Base-by-base conservation (phyloP, 441 rosid genomes). In the Populus hybrid region DNA sequence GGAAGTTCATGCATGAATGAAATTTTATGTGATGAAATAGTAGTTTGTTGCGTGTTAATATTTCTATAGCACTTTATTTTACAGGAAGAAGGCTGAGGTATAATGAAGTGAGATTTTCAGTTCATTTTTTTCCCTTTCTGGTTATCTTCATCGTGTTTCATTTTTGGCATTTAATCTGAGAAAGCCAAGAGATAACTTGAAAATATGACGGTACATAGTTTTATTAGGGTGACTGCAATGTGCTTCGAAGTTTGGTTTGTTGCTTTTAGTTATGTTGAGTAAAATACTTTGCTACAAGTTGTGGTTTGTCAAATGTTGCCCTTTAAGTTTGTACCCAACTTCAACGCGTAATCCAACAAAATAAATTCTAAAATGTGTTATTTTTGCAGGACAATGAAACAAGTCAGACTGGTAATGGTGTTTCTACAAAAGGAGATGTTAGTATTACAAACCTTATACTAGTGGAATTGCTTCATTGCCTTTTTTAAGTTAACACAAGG, bases 311-410 rank as follows among this genome's bases (percentile, higher is more conserved):
- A n/a, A 69, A 63, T 38, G 67, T 21, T 18, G 57, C 10, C 28
- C n/a, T 6, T 38, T 61, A 12, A 61, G 14, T 61, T 21, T 21
- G 26, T 10, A 21, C 12, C 24, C 26, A 61, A 10, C 66, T 21
- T 61, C 21, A 61, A 21, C 2, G 6, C 8, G 16, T 61, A 18
- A 46, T 35, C 34, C 59, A 38, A 69, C 59, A 38, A 72, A 66
- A 54, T 78, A 38, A 83, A 34, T n/a, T 78, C 66, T 21, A 21
- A 36, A 67, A 67, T 73, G 10, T 78, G 67, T 74, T 30, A 73
- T 68, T 5, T 81, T 84, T 83, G 57, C 95, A 93, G 97, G 95
- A 88, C 75, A 88, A 84, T 84, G 97, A 90, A 81, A 79, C 85
- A 40, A 84, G 77, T 70, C 89, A 84, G 87, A 68, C 73, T 50